Evolutionary conservation across 169 alveolate species (phyloP).

Genomic region (Cystoisospora suis): DNA sequence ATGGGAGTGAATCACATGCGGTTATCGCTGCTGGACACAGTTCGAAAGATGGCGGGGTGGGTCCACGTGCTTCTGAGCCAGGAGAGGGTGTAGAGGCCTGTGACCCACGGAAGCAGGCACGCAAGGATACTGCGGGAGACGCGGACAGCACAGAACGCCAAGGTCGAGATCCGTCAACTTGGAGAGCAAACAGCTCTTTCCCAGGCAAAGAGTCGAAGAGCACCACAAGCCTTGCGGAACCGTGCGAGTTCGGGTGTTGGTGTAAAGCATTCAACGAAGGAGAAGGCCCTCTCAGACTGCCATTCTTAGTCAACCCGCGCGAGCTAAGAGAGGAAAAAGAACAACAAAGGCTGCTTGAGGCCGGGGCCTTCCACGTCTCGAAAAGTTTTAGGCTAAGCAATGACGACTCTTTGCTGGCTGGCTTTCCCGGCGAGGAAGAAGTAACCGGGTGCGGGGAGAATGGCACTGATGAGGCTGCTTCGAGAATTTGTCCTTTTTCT

Average conservation of each 20-base stretch:
- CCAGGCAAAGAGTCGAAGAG: too few relatives aligned
- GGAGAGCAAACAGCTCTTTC: too few relatives aligned
- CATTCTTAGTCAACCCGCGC: not conserved
- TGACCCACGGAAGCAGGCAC: too few relatives aligned
- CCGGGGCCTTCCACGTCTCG: not conserved
- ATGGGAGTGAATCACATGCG: too few relatives aligned
- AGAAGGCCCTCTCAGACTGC: not conserved
- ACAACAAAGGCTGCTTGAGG: not conserved
- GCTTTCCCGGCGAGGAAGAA: not conserved
- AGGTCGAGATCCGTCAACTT: too few relatives aligned
- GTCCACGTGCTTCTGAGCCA: too few relatives aligned
- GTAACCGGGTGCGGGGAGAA: not conserved
- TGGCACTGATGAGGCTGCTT: not conserved
- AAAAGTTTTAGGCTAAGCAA: not conserved
- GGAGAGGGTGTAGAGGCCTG: too few relatives aligned
- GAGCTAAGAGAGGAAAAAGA: not conserved
- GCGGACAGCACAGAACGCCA: too few relatives aligned
- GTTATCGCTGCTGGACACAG: too few relatives aligned
- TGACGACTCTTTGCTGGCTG: not conserved
- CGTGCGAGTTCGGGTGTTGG: conserved; percentile 24
- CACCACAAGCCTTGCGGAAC: not conserved
- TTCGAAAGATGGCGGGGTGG: too few relatives aligned
- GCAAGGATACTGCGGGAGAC: too few relatives aligned
- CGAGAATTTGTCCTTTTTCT: not conserved
- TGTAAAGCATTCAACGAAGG: not conserved